Conservation (phyloP, 208 protist species). For the Novymonas esmeraldas region DNA sequence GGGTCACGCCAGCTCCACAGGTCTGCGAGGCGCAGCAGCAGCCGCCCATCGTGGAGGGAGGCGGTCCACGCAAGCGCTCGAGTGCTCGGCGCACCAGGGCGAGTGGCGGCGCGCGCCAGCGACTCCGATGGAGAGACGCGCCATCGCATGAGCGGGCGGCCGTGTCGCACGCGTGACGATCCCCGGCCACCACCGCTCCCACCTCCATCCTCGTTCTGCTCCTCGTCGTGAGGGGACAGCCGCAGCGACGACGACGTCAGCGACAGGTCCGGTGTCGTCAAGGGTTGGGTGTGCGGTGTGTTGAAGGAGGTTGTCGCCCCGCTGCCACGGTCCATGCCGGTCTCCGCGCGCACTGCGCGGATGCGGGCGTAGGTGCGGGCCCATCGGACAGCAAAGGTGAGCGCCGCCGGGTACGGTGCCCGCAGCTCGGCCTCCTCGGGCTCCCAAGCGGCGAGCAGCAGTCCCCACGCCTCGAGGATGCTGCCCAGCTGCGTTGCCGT, state of each 20-base stretch:
- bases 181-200: not conserved
- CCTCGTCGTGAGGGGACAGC: not conserved
- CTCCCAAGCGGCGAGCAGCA: conserved; percentile 24
- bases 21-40: conserved; percentile 36
- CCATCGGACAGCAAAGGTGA: conserved; percentile 10
- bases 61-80: conserved; percentile 17
- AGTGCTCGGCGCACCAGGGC: too few relatives aligned
- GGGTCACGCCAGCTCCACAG: conserved; percentile 26
- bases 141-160: too few relatives aligned
- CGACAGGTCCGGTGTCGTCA: not conserved
- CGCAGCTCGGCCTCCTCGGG: conserved; percentile 17
- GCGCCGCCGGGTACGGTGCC: not conserved
- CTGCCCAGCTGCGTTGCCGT: conserved; percentile 6
- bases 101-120: too few relatives aligned
- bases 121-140: too few relatives aligned
- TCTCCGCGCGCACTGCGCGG: conserved; percentile 2
- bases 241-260: not conserved
- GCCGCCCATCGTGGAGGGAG: not conserved
- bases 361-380: conserved; percentile 13
- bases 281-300: not conserved
- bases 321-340: conserved; percentile 1
- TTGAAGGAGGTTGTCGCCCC: not conserved
- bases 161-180: too few relatives aligned
- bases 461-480: conserved; percentile 19
- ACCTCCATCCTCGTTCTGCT: not conserved